Evolutionary conservation across 2,329 filamentous ascomycete species (phyloP), one percentile per base, ranked within the genome.

Genomic region (Parastagonospora nodorum): DNA sequence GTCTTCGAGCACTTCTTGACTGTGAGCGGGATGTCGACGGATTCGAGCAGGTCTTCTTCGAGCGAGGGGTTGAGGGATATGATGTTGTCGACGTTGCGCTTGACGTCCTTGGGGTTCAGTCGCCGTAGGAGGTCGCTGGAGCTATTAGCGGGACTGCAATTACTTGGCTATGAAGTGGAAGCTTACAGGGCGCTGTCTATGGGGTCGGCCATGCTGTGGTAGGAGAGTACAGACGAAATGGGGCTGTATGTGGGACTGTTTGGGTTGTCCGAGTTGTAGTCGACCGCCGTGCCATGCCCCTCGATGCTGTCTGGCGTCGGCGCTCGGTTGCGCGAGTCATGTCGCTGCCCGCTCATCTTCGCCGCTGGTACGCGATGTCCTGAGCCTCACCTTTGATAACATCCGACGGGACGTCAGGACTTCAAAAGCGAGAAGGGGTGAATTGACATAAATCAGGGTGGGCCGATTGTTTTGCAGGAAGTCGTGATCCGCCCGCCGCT

Each of bases 11-110:
- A 97, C 61, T 90, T 88, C 66, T 88, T 87, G 57, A 95, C 84
- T 52, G 89, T 87, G 50, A 99, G 87, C 19, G 94, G 94, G 75
- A 97, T 93, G 77, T 99, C 94, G 65, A 99, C 94, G 19, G 93
- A 96, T 61, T 93, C 94, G 60, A 99, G 90, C 37, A 99, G 90
- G 74, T 99, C 94, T 82, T 99, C 94, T 69, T 93, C 94, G 53
- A 99, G 87, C 64, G 93, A 88, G 12, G 94, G 94, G 38, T 92
- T 89, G 58, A 99, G 88, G 49, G 83, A 81, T 76, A 96, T 94
- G 73, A 99, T 92, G 68, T 87, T 84, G 77, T 89, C 88, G 67
- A 99, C 89, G 79, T 99, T 95, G 55, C 84, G 77, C 69, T 92
- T 84, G 48, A 93, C 97, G 77, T 94, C 86, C 74, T 95, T 95